A percentile compares a stretch with the other conserved stretches of the same genome.
Evolutionary conservation across 805 yeast genomes (phyloP).

Genomic region (Wickerhamomyces silvicola): DNA sequence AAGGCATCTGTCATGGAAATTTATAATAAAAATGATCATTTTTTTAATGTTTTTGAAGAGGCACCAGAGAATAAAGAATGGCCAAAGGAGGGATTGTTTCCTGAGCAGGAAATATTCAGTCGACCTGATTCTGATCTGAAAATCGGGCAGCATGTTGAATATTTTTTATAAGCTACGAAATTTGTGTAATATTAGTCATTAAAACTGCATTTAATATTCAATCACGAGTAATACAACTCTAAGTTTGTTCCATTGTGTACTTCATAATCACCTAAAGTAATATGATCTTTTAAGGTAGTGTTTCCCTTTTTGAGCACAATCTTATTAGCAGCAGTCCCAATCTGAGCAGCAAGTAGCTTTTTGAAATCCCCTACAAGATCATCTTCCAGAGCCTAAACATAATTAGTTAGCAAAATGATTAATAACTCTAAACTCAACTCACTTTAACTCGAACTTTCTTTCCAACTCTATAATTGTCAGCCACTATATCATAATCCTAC

Average conservation of each 20-base stretch:
- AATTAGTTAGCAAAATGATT: not conserved
- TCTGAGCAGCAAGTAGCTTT: constrained; percentile 72
- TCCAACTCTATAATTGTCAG: constrained; percentile 51
- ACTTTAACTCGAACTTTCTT: constrained; percentile 77
- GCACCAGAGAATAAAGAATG: constrained; percentile 82
- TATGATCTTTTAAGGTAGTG: constrained; percentile 80
- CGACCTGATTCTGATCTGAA: constrained; percentile 8
- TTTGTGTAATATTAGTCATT: not conserved
- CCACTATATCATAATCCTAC: not conserved
- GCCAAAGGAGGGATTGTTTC: constrained; percentile 21
- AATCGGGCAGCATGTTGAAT: constrained; percentile 43
- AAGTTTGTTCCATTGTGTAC: constrained; percentile 83
- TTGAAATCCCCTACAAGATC: constrained; percentile 91
- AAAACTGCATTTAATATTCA: not conserved
- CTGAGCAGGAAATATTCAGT: constrained; percentile 5
- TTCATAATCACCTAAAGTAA: constrained; percentile 89
- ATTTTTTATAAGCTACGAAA: constrained; percentile 33
- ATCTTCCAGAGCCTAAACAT: constrained; percentile 55
- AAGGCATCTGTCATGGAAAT: constrained; percentile 96
- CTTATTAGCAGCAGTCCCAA: constrained; percentile 63
- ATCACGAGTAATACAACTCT: constrained; percentile 69
- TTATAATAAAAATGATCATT: constrained; percentile 55
- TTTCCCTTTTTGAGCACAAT: constrained; percentile 80
- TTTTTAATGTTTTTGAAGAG: constrained; percentile 92
- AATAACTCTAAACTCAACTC: constrained; percentile 1